Evolutionary conservation across 805 yeast genomes (phyloP).

Genomic region (Pichia insulana): DNA sequence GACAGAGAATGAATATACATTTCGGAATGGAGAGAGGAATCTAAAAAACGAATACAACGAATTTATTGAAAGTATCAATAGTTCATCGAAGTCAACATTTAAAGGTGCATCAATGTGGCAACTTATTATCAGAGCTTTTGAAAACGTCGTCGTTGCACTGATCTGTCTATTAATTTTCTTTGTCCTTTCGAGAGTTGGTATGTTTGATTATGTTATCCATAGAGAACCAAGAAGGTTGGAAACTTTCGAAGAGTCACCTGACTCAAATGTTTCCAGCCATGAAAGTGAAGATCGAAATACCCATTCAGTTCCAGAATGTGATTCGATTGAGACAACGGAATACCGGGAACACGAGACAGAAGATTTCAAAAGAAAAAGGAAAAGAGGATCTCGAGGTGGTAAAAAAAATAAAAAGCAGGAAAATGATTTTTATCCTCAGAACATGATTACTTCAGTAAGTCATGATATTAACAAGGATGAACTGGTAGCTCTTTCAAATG

Average conservation of each 20-base stretch:
- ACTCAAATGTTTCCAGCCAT: background rate
- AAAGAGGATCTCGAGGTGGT: conserved; percentile 84
- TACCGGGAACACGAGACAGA: conserved; percentile 1
- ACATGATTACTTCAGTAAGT: conserved; percentile 6
- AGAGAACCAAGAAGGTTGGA: background rate
- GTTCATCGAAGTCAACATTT: conserved; percentile 13
- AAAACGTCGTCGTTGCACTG: conserved; percentile 41
- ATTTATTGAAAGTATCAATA: background rate
- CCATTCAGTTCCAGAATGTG: too few species aligned
- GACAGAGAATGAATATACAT: background rate
- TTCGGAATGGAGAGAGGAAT: background rate
- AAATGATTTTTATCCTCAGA: background rate
- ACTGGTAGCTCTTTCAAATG: background rate
- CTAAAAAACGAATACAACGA: background rate
- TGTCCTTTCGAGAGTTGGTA: conserved; percentile 30
- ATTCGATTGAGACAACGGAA: conserved; percentile 5
- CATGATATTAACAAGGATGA: conserved; percentile 3
- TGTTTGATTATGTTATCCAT: conserved; percentile 19
- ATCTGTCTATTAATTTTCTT: conserved; percentile 30
- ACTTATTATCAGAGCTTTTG: conserved; percentile 28
- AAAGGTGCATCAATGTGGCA: conserved; percentile 17
- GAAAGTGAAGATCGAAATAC: too few species aligned
- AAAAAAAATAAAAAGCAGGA: conserved; percentile 42
- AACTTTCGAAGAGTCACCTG: background rate
- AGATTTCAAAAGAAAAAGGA: conserved; percentile 43